Evolutionary conservation across 768 basidiomycete species (phyloP), one percentile per base, ranked within the genome.

Genomic region (Artomyces pyxidatus): DNA sequence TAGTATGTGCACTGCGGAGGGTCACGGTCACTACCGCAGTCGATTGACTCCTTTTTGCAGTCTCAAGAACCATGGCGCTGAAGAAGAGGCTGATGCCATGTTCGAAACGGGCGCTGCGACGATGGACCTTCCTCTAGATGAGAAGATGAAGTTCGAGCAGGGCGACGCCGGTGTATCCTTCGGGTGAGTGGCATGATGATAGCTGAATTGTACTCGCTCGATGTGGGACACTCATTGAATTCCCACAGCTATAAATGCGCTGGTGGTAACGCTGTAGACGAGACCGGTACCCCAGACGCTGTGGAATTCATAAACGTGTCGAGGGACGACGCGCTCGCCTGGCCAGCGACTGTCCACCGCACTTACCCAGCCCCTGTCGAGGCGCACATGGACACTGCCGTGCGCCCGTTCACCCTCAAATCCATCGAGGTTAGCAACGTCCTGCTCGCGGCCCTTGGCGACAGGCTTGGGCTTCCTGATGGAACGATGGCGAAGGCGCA

Each of bases 41-140:
- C n/a, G n/a, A n/a, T n/a, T n/a, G n/a, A n/a, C n/a, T n/a, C 38
- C 3, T 23, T 12, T 21, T 12, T 8, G 16, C 45, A 73, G 71
- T 43, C 59, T 74, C 23, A 71, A 72, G 58, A 70, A 74, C 54
- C 70, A 74, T 46, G 69, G 65, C 3, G 61, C 61, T 9, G 68
- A 71, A 4, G 37, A 58, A 30, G 65, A 65, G 45, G 66, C 63
- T 5, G 48, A 59, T 37, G 59, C 45, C 5, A 67, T 73, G 65
- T 71, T 73, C 41, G 63, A 64, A 17, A 60, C 72, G 49, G 72
- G 72, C 10, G 61, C 63, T 6, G 59, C 56, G 42, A 66, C 66
- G 0, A 68, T 74, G 62, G 60, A 58, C 2, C 60, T 75, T 0
- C 64, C 68, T 1, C 50, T 70, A 10, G 69, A 68, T 10, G 72